Conservation (phyloP, 495 filamentous ascomycete genomes). For the Tetracladium marchalianum region DNA sequence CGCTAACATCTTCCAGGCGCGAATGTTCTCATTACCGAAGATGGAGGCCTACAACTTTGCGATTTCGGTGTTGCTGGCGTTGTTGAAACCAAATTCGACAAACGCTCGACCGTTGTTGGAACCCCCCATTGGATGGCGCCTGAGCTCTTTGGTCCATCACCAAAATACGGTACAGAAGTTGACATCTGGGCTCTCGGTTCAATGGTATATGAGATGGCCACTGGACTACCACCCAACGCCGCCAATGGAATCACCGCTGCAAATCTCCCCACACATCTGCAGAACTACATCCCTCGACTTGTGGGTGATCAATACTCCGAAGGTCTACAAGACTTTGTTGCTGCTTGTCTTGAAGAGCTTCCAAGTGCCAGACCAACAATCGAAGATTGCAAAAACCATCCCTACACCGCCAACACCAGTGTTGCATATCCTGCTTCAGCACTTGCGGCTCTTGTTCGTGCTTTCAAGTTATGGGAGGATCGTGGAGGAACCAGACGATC, state of each 20-base stretch:
- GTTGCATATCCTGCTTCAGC: constrained; percentile 60
- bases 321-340: constrained; percentile 65
- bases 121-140: constrained; percentile 97
- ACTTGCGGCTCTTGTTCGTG: constrained; percentile 63
- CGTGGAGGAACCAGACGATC: constrained; percentile 76
- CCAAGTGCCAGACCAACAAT: constrained; percentile 65
- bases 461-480: constrained; percentile 79
- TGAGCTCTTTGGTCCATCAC: constrained; percentile 56
- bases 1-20: constrained; percentile 43
- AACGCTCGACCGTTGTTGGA: constrained; percentile 86
- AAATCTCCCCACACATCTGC: constrained; percentile 51
- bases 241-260: constrained; percentile 34
- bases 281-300: constrained; percentile 55
- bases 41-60: constrained; percentile 79
- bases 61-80: constrained; percentile 93
- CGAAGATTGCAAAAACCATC: constrained; percentile 52
- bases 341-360: constrained; percentile 69
- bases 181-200: constrained; percentile 96
- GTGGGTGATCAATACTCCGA: constrained; percentile 68
- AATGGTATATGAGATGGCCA: constrained; percentile 85
- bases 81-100: constrained; percentile 72
- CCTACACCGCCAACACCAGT: constrained; percentile 50
- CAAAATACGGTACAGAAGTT: constrained; percentile 57
- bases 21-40: constrained; percentile 84
- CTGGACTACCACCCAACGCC: constrained; percentile 68